Conservation (phyloP, 768 basidiomycete genomes). For the Podaxis rugospora region DNA sequence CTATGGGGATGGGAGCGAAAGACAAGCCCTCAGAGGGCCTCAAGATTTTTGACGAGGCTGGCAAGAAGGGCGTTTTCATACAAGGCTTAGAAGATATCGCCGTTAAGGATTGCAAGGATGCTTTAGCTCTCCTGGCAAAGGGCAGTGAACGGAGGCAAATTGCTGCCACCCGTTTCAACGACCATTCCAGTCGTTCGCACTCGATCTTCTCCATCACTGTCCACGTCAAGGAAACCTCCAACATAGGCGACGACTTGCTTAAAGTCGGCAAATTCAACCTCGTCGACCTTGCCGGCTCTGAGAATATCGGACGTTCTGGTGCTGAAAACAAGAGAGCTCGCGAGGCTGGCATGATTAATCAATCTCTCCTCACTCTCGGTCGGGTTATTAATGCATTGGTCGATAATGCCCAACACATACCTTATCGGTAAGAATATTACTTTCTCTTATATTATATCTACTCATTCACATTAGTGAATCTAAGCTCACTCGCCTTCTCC, state of each 20-base stretch:
- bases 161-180: constrained; percentile 96
- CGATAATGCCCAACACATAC: constrained; percentile 86
- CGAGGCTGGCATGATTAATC: constrained; percentile 99
- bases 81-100: constrained; percentile 91
- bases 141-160: constrained; percentile 90
- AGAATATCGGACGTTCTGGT: constrained; percentile 94
- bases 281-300: constrained; percentile 95
- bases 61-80: constrained; percentile 80
- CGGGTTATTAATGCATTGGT: constrained; percentile 96
- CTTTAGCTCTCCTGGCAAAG: constrained; percentile 78
- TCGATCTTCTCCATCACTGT: constrained; percentile 97
- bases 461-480: constrained; percentile 62
- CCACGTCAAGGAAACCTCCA: constrained; percentile 79
- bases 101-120: constrained; percentile 80
- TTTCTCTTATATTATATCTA: neutral
- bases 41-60: constrained; percentile 89
- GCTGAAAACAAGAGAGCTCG: constrained; percentile 93
- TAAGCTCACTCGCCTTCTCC: constrained; percentile 92
- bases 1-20: constrained; percentile 69
- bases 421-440: constrained; percentile 66
- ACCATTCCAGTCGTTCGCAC: constrained; percentile 95
- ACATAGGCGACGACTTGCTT: constrained; percentile 81
- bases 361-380: constrained; percentile 93
- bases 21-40: constrained; percentile 54
- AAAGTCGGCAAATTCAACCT: constrained; percentile 95